Evolutionary conservation across 2,329 filamentous ascomycete species (phyloP).

Genomic region (Aureobasidium musti): DNA sequence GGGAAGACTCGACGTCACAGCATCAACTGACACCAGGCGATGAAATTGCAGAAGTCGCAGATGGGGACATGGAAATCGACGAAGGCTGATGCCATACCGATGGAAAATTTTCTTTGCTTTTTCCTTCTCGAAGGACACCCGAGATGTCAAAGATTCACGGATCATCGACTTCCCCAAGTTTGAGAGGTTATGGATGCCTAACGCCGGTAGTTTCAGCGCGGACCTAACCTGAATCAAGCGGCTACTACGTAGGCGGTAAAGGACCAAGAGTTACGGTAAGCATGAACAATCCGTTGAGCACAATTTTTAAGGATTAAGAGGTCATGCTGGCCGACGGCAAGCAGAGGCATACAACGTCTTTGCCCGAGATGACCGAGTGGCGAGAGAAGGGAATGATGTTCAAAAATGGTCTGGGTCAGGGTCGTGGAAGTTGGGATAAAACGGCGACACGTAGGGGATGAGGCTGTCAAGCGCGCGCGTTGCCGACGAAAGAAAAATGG

Average conservation of each 20-base stretch:
- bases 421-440: conserved; percentile 24
- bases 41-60: conserved; percentile 28
- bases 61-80: conserved; percentile 32
- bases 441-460: conserved; percentile 28
- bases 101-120: conserved; percentile 2
- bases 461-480: conserved; percentile 26
- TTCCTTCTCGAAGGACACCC: conserved; percentile 9
- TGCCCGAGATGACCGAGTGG: conserved; percentile 22
- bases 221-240: conserved; percentile 15
- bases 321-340: conserved; percentile 64
- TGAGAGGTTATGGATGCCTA: conserved; percentile 23
- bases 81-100: conserved; percentile 29
- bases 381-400: conserved; percentile 20
- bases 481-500: conserved; percentile 18
- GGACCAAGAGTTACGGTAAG: conserved; percentile 14
- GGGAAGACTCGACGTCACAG: conserved; percentile 25
- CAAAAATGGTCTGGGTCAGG: conserved; percentile 25
- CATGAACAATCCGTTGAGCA: conserved; percentile 18
- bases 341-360: background rate
- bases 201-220: conserved; percentile 29
- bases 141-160: conserved; percentile 19
- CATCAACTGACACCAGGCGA: conserved; percentile 25
- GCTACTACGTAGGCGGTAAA: conserved; percentile 26
- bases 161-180: conserved; percentile 22
- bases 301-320: conserved; percentile 65